phyloP scores from a whole-genome alignment of 1,284 basidiomycete species.

The Athelia sp. region DNA sequence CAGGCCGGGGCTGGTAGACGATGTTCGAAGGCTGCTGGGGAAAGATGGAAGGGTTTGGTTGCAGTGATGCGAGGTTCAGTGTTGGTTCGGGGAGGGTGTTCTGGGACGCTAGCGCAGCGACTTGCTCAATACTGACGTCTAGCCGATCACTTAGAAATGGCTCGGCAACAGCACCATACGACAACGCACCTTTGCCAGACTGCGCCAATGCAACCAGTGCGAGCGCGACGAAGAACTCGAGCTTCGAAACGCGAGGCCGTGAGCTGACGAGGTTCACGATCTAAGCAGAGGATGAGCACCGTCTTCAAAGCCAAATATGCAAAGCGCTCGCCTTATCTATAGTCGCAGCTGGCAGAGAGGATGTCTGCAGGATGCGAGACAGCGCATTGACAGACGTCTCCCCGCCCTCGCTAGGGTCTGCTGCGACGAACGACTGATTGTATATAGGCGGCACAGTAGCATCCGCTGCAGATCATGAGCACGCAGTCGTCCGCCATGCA shows the following conservation, averaged over 20 bases:
- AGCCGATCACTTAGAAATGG: constrained; percentile 7
- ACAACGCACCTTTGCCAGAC: constrained; percentile 58
- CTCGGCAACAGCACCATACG: constrained; percentile 8
- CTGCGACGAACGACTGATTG: constrained; percentile 63
- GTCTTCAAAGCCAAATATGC: not conserved
- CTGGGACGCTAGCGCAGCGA: constrained; percentile 66
- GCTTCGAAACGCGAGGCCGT: constrained; percentile 69
- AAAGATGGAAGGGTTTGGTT: constrained; percentile 46
- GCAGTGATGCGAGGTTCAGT: constrained; percentile 59
- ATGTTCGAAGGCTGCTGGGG: constrained; percentile 30
- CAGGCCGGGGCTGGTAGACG: constrained; percentile 32
- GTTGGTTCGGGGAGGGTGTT: constrained; percentile 66
- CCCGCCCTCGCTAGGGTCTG: constrained; percentile 63
- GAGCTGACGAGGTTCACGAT: constrained; percentile 82
- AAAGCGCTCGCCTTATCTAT: constrained; percentile 67
- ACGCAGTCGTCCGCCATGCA: not conserved
- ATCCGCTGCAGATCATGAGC: constrained; percentile 41
- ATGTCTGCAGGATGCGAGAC: constrained; percentile 73
- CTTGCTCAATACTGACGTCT: constrained; percentile 81
- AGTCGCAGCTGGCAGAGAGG: constrained; percentile 71
- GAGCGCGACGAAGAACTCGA: constrained; percentile 85
- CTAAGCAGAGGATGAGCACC: constrained; percentile 30
- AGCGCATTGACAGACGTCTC: constrained; percentile 78
- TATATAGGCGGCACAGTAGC: constrained; percentile 80
- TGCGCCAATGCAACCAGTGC: constrained; percentile 86